Evolutionary conservation across 1,139 yeast genomes (phyloP), one percentile per base, ranked within the genome.

Genomic region (Yamadazyma sp.): DNA sequence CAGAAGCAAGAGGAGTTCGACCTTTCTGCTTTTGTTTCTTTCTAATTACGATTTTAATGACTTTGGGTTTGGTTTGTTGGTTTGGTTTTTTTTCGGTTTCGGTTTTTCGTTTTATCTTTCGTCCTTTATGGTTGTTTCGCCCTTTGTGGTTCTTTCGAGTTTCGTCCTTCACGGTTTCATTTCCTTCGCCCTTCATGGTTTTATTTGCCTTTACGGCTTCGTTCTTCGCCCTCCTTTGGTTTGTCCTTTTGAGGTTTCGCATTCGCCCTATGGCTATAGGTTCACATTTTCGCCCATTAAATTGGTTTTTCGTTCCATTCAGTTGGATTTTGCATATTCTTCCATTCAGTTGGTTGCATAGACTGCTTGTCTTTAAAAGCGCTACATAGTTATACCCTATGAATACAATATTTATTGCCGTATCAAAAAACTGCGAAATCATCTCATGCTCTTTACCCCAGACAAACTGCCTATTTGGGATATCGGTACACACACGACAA

Each of bases 1-100:
- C 57, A 50, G 29, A 60, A 52, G 37, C 61, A 53, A 31, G 64
- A 61, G 6, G 67, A 60, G 14, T 59, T 64, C 39, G 67, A 62
- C 47, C 54, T 64, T 34, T 52, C 55, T 46, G 53, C 60, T 13
- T 64, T 63, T 44, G 60, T 64, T 32, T 52, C 63, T 18, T 51
- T 58, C 25, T 61, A 47, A 29, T 24, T 35, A 25, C 16, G 21
- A 12, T 16, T 22, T 37, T 30, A 12, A 33, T 10, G 20, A 16
- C 22, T 27, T 22, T 29, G 10, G 29, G 35, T 22, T 12, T 27
- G 23, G 28, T 29, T 26, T 27, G 22, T 32, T 31, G 16, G 29
- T 34, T 20, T n/a, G n/a, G n/a, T 13, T 13, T 25, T 12, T 29
- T 22, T 33, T 39, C 15, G 15, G 22, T 29, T 34, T 22, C 36